A percentile compares a stretch with the other conserved stretches of the same genome.
These are phyloP conservation scores for Chenopodium berlandieri DNA, from an alignment of 148 eudicot species.

Conservation along the genomic window DNA sequence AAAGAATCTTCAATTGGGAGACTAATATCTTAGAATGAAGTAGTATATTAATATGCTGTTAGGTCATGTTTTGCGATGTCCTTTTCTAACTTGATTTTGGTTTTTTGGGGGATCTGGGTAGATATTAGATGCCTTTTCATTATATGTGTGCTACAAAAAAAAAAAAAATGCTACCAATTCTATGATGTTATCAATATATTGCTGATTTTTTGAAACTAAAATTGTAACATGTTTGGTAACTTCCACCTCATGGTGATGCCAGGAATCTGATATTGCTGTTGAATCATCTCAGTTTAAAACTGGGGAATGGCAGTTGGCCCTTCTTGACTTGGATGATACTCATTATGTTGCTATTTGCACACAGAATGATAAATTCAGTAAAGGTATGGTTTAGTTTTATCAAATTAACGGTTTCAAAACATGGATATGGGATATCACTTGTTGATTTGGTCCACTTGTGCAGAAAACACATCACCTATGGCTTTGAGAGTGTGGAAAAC, in stretches of 20 bases:
- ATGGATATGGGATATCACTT: not conserved
- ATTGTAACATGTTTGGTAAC: not conserved
- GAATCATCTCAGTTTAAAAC: constrained; percentile 37
- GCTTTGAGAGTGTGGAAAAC: constrained; percentile 75
- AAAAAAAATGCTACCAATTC: not conserved
- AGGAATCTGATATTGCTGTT: constrained; percentile 54
- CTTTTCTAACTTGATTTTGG: not conserved
- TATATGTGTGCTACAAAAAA: not conserved
- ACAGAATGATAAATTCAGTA: constrained; percentile 33
- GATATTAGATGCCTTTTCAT: not conserved
- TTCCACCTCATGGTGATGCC: constrained; percentile 14
- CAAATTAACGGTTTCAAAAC: not conserved
- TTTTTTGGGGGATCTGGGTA: not conserved
- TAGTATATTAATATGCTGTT: no score
- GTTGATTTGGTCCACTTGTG: not conserved
- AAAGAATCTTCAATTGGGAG: not conserved
- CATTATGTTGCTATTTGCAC: constrained; percentile 79
- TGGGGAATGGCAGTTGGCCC: constrained; percentile 59
- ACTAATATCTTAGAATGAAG: not conserved
- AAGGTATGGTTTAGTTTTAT: constrained; percentile 21
- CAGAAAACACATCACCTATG: constrained; percentile 37
- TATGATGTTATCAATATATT: not conserved
- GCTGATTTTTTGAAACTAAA: not conserved
- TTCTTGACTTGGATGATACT: constrained; percentile 60
- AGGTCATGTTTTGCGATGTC: not conserved